Conservation (phyloP, 768 basidiomycete species). For the Fomitopsis serialis region DNA sequence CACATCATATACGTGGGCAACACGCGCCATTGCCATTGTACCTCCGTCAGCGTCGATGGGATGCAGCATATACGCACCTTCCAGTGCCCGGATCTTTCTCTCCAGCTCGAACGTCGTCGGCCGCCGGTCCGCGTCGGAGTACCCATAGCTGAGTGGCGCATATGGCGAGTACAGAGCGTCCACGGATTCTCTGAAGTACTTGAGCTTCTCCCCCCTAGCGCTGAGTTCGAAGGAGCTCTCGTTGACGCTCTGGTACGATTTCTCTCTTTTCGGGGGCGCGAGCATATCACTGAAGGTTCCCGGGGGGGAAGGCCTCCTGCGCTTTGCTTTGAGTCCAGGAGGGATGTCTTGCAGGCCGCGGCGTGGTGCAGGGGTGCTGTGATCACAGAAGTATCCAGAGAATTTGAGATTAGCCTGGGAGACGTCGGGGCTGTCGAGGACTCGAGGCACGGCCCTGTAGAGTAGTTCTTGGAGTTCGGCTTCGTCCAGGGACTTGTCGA, state of each 20-base stretch:
- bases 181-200: conserved; percentile 5
- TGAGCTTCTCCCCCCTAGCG: conserved; percentile 20
- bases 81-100: conserved; percentile 24
- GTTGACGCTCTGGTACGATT: conserved; percentile 37
- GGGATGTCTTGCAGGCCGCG: background rate
- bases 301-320: conserved; percentile 25
- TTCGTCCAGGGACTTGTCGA: conserved; percentile 14
- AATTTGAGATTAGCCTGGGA: background rate
- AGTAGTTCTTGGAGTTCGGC: conserved; percentile 13
- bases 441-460: conserved; percentile 4
- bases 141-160: background rate
- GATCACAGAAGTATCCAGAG: background rate
- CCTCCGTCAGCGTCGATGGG: background rate
- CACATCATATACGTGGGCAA: background rate
- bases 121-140: background rate
- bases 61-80: conserved; percentile 22
- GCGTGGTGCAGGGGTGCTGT: background rate
- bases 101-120: conserved; percentile 9
- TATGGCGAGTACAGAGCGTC: background rate
- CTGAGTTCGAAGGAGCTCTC: conserved; percentile 25
- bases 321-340: conserved; percentile 15
- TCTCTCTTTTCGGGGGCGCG: conserved; percentile 37
- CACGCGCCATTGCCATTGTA: background rate
- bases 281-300: conserved; percentile 35
- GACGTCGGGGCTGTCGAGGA: background rate